A percentile compares a stretch with the other conserved stretches of the same genome.
Conservation (phyloP, 31 red algal species). For the Asparagopsis taxiformis region DNA sequence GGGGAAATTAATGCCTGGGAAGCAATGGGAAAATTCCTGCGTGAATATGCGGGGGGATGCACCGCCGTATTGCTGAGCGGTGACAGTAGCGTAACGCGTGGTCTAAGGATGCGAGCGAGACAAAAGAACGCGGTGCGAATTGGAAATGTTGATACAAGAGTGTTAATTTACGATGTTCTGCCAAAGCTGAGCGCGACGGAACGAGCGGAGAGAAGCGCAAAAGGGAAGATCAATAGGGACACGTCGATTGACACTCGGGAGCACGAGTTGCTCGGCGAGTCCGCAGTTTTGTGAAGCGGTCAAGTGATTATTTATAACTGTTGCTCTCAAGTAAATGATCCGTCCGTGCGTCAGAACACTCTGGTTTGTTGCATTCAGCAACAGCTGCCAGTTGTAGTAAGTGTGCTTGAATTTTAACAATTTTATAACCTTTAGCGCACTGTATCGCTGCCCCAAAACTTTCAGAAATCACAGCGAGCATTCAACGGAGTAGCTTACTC, state of each 20-base stretch:
- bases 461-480: too few relatives aligned
- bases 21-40: conserved; percentile 28
- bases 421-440: too few relatives aligned
- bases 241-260: neutral
- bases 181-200: neutral
- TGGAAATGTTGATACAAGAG: conserved; percentile 47
- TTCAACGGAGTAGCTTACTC: too few relatives aligned
- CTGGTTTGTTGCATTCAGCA: too few relatives aligned
- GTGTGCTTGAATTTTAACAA: too few relatives aligned
- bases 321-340: too few relatives aligned
- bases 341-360: too few relatives aligned
- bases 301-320: too few relatives aligned
- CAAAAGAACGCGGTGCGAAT: conserved; percentile 22
- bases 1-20: conserved; percentile 10
- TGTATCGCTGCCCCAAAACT: too few relatives aligned
- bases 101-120: conserved; percentile 21
- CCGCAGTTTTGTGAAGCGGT: too few relatives aligned
- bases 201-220: neutral
- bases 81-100: conserved; percentile 2
- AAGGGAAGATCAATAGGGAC: neutral
- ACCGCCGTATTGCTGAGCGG: conserved; percentile 24
- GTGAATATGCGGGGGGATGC: conserved; percentile 5
- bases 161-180: conserved; percentile 43
- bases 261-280: neutral
- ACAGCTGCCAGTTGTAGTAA: too few relatives aligned